Evolutionary conservation across 331 rosid genomes (phyloP).

Genomic region (Quercus tomentella): DNA sequence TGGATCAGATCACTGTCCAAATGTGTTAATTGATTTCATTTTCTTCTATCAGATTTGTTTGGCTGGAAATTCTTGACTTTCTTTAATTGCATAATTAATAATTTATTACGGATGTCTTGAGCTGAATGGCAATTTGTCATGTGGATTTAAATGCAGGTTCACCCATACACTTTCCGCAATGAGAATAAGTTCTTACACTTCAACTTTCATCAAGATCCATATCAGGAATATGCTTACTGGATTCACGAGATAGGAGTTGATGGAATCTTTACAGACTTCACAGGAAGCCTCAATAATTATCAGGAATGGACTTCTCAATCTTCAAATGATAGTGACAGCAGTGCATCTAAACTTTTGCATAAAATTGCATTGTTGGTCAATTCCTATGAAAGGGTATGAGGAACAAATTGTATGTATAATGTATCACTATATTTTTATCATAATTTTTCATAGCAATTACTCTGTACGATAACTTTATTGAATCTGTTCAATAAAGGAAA

Average conservation of each 20-base stretch:
- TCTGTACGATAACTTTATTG: not conserved
- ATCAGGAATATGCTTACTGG: conserved; percentile 76
- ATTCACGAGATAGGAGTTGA: conserved; percentile 73
- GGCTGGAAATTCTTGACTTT: not conserved
- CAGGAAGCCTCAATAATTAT: conserved; percentile 75
- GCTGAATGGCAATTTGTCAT: conserved; percentile 2
- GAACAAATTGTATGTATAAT: not conserved
- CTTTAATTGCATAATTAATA: not conserved
- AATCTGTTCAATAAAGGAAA: not conserved
- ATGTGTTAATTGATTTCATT: not conserved
- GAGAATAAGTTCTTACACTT: conserved; percentile 60
- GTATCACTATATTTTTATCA: not conserved
- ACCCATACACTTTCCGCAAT: conserved; percentile 86
- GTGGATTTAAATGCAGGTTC: conserved; percentile 56
- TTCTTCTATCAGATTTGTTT: conserved; percentile 6
- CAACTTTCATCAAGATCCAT: conserved; percentile 77
- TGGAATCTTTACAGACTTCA: conserved; percentile 89
- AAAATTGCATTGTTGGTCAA: conserved; percentile 54
- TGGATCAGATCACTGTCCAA: not conserved
- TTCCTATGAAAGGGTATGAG: conserved; percentile 30
- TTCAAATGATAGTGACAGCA: conserved; percentile 13
- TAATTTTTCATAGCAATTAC: not conserved
- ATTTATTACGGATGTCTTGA: not conserved
- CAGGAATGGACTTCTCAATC: conserved; percentile 54
- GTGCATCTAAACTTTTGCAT: conserved; percentile 55